These are phyloP conservation scores for Zangia roseola DNA, from an alignment of 768 basidiomycete species.

Conservation along the genomic window DNA sequence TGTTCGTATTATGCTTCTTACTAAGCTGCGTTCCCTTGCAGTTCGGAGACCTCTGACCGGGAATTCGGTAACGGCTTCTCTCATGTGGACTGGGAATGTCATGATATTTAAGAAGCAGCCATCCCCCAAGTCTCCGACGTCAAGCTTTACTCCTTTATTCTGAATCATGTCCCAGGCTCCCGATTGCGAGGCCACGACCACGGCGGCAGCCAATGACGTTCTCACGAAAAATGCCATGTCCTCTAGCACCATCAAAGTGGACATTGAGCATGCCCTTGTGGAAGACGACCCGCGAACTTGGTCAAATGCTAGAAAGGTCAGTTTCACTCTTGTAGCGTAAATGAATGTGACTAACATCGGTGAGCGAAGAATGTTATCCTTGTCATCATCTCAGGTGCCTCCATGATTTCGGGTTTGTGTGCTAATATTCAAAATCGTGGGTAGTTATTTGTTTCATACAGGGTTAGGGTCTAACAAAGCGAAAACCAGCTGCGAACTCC, in stretches of 20 bases:
- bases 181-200: neutral
- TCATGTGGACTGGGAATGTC: neutral
- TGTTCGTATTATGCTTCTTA: neutral
- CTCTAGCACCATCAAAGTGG: conserved; percentile 14
- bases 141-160: neutral
- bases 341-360: neutral
- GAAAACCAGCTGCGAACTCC: conserved; percentile 57
- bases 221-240: neutral
- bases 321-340: neutral
- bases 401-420: conserved; percentile 29
- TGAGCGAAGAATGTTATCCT: conserved; percentile 18
- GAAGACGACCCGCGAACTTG: conserved; percentile 63
- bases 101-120: conserved; percentile 4
- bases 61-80: neutral
- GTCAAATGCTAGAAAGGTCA: conserved; percentile 57
- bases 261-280: conserved; percentile 44
- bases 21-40: neutral
- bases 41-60: neutral
- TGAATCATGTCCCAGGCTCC: conserved; percentile 8
- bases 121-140: neutral
- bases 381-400: conserved; percentile 26
- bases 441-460: neutral
- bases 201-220: neutral
- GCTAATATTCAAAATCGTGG: conserved; percentile 32
- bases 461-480: neutral